These are phyloP conservation scores for Acacia crassicarpa DNA, from an alignment of 306 rosid genomes.

Conservation along the genomic window DNA sequence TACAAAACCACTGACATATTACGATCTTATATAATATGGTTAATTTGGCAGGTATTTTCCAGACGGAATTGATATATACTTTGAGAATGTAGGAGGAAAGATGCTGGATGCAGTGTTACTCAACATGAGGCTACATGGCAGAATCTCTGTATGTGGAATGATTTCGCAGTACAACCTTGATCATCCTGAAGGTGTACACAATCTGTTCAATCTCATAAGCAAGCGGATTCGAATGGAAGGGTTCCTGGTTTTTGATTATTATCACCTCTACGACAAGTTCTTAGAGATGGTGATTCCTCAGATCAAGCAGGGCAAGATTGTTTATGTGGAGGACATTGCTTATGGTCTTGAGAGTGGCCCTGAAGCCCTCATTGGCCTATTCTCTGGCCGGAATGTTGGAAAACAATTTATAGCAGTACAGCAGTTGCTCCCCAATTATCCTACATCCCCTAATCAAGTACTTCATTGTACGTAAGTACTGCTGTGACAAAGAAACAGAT, in stretches of 20 bases:
- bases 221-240: slow-evolving; percentile 50
- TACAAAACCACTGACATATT: no score
- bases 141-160: slow-evolving; percentile 54
- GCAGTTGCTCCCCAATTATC: no score
- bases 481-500: no score
- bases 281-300: slow-evolving; percentile 35
- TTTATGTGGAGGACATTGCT: slow-evolving; percentile 6
- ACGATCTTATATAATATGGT: no score
- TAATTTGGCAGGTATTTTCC: slow-evolving; percentile 42
- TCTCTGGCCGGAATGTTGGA: no score
- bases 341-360: slow-evolving; percentile 42
- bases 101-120: slow-evolving; percentile 58
- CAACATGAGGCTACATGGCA: slow-evolving; percentile 50
- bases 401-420: no score
- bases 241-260: slow-evolving; percentile 43
- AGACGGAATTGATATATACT: slow-evolving; percentile 59
- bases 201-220: slow-evolving; percentile 33
- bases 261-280: slow-evolving; percentile 38
- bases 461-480: no score
- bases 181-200: slow-evolving; percentile 32
- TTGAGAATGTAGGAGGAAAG: slow-evolving; percentile 60
- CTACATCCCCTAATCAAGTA: no score
- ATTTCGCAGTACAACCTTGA: slow-evolving; percentile 46
- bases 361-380: no score
- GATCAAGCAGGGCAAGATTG: slow-evolving; percentile 47